Conservation (phyloP, 1,284 basidiomycete genomes). For the Ustilago bromivora region DNA sequence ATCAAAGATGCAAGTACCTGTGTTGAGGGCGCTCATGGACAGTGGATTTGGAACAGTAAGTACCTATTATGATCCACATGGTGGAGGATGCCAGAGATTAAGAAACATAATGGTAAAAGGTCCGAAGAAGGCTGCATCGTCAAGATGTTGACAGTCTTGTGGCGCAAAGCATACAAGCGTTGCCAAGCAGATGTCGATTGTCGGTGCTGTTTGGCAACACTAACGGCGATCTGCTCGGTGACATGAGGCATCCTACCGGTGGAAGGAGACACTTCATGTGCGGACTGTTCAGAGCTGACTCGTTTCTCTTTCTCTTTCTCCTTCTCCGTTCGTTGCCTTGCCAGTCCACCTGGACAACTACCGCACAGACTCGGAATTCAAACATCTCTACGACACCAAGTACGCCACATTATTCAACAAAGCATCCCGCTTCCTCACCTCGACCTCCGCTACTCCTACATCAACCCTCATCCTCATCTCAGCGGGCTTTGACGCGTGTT, state of each 20-base stretch:
- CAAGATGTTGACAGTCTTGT: conserved; percentile 22
- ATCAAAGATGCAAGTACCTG: conserved; percentile 84
- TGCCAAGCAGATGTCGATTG: not conserved
- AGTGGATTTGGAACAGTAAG: conserved; percentile 76
- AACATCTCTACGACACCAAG: conserved; percentile 78
- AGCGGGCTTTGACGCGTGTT: conserved; percentile 89
- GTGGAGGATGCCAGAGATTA: conserved; percentile 31
- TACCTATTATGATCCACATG: not conserved
- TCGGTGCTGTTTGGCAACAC: not conserved
- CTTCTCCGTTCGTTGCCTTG: not conserved
- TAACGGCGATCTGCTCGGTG: not conserved
- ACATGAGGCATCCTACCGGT: conserved; percentile 34
- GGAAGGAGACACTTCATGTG: too few relatives aligned
- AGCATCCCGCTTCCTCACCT: conserved; percentile 79
- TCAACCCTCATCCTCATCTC: conserved; percentile 77
- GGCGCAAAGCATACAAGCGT: conserved; percentile 10
- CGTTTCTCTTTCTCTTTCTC: not conserved
- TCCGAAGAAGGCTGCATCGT: conserved; percentile 43
- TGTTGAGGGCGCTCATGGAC: conserved; percentile 84
- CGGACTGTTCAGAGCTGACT: not conserved
- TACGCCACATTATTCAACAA: conserved; percentile 80
- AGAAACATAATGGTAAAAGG: conserved; percentile 62
- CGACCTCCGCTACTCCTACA: conserved; percentile 77
- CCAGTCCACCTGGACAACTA: conserved; percentile 87
- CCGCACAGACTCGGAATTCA: conserved; percentile 81